These are phyloP conservation scores for Pezicula neosporulosa DNA, from an alignment of 2,329 filamentous ascomycete species.

Conservation along the genomic window DNA sequence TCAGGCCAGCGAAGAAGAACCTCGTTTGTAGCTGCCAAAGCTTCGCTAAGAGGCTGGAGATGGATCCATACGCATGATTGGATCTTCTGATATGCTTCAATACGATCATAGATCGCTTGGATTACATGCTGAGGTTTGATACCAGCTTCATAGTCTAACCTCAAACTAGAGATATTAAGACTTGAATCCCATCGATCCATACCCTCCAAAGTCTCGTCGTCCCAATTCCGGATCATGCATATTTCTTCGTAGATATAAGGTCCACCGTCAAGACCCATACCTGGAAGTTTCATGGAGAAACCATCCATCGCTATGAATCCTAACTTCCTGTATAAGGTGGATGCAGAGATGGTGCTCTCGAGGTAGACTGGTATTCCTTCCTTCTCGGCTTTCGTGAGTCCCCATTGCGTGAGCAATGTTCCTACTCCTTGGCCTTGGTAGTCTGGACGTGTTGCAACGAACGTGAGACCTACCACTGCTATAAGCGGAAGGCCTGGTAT, in stretches of 20 bases:
- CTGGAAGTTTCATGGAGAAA: conserved; percentile 17
- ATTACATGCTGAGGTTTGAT: conserved; percentile 22
- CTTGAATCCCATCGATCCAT: conserved; percentile 23
- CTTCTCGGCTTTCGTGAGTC: conserved; percentile 13
- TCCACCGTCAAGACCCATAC: background rate
- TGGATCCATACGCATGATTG: conserved; percentile 50
- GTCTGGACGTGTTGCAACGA: conserved; percentile 19
- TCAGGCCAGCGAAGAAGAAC: conserved; percentile 37
- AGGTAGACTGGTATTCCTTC: conserved; percentile 20
- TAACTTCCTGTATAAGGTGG: conserved; percentile 17
- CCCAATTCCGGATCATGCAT: conserved; percentile 20
- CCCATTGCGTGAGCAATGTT: conserved; percentile 21
- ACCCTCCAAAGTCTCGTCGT: background rate
- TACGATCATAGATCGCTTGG: conserved; percentile 23
- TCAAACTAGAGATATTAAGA: conserved; percentile 20
- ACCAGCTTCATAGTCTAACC: conserved; percentile 21
- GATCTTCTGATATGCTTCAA: conserved; percentile 37
- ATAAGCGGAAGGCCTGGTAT: background rate
- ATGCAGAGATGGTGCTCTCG: conserved; percentile 20
- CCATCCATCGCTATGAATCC: conserved; percentile 19
- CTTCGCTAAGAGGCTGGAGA: conserved; percentile 36
- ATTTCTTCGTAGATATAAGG: conserved; percentile 21
- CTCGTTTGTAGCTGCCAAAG: conserved; percentile 36
- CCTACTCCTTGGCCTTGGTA: conserved; percentile 20
- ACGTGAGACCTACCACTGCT: conserved; percentile 18